A percentile compares a stretch with the other conserved stretches of the same genome.
phyloP scores from a whole-genome alignment of 495 filamentous ascomycete species.

The Saxispiralis lemnorum region DNA sequence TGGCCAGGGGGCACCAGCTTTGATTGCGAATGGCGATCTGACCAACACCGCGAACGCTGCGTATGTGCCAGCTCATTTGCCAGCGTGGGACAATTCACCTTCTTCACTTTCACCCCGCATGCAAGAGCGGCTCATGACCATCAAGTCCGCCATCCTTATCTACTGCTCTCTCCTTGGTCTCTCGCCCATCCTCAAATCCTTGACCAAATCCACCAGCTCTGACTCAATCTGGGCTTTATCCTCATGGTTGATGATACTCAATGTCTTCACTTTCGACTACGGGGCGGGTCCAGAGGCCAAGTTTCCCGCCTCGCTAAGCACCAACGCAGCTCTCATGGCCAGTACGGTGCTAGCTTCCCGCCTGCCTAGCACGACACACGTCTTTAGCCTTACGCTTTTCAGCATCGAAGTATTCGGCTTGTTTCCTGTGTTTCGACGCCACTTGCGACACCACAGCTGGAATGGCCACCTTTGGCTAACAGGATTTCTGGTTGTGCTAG shows the following conservation, averaged over 20 bases:
- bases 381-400: constrained; percentile 89
- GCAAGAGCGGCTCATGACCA: constrained; percentile 49
- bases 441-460: constrained; percentile 70
- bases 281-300: constrained; percentile 48
- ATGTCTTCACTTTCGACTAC: constrained; percentile 96
- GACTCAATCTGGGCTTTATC: constrained; percentile 96
- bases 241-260: constrained; percentile 80
- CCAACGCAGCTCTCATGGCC: constrained; percentile 89
- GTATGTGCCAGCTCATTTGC: constrained; percentile 1
- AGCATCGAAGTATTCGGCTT: constrained; percentile 93
- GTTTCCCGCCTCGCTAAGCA: constrained; percentile 75
- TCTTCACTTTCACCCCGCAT: constrained; percentile 38
- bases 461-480: constrained; percentile 65
- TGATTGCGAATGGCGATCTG: neutral
- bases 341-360: constrained; percentile 80
- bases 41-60: neutral
- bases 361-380: constrained; percentile 73
- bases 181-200: constrained; percentile 82
- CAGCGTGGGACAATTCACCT: constrained; percentile 17
- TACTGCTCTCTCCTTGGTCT: constrained; percentile 81
- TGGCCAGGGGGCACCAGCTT: neutral
- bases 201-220: constrained; percentile 72
- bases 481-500: constrained; percentile 56
- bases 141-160: constrained; percentile 85
- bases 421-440: constrained; percentile 84